phyloP scores from a whole-genome alignment of 176 grass and related monocot genomes.

The Microstegium vimineum region DNA sequence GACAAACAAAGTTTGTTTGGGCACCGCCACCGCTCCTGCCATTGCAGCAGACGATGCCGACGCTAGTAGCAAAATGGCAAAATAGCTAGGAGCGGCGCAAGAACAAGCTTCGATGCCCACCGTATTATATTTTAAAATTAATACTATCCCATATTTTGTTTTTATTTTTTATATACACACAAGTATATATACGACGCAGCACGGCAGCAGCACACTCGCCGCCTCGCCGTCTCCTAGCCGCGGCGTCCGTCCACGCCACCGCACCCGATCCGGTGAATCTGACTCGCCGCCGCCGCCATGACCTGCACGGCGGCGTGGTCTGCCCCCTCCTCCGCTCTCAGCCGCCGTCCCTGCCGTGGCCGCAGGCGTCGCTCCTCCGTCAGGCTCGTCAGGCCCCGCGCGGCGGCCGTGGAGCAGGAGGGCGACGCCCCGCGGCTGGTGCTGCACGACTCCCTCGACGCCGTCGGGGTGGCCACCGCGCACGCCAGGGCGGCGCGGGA shows the following conservation, averaged over 20 bases:
- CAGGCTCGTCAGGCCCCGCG: background rate
- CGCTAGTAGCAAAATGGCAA: too few species aligned
- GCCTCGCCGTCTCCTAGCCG: background rate
- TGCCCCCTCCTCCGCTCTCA: background rate
- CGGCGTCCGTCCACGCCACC: background rate
- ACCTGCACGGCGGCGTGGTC: slow-evolving; percentile 30
- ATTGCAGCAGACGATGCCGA: too few species aligned
- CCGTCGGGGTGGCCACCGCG: slow-evolving; percentile 44
- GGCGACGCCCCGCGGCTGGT: slow-evolving; percentile 29
- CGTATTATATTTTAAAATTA: too few species aligned
- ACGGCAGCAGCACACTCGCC: background rate
- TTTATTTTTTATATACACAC: background rate
- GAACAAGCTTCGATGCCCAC: too few species aligned
- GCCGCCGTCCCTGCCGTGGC: background rate
- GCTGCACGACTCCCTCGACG: slow-evolving; percentile 75
- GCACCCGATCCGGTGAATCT: background rate
- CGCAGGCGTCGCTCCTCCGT: background rate
- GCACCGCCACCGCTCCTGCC: too few species aligned
- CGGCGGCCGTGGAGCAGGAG: background rate
- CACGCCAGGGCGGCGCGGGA: slow-evolving; percentile 68
- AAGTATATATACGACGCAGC: background rate
- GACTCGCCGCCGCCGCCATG: background rate
- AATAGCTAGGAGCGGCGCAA: too few species aligned
- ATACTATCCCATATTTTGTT: too few species aligned
- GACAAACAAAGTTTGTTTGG: too few species aligned